These are phyloP conservation scores for Secale cereale DNA, from an alignment of 176 grass and related monocot genomes.

Conservation along the genomic window DNA sequence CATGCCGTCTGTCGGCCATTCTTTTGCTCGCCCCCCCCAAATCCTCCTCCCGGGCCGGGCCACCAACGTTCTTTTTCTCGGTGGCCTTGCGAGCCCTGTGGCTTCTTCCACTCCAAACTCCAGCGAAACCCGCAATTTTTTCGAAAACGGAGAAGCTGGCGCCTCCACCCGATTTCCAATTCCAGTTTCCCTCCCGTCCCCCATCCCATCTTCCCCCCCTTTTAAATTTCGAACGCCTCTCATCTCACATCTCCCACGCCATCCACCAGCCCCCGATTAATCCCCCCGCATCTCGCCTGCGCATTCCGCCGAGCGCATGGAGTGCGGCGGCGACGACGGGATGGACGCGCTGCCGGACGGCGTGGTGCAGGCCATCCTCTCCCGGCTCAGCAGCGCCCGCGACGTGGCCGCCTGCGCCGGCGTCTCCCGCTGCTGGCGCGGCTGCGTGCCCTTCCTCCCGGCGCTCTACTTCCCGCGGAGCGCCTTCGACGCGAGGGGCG, in stretches of 20 bases:
- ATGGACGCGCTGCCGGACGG: constrained; percentile 85
- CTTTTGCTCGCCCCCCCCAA: too few relatives aligned
- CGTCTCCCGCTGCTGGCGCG: constrained; percentile 68
- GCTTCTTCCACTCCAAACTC: not conserved
- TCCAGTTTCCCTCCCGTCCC: not conserved
- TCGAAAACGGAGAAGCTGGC: constrained; percentile 18
- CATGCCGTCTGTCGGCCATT: too few relatives aligned
- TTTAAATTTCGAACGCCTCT: constrained; percentile 27
- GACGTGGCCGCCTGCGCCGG: constrained; percentile 72
- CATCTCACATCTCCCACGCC: not conserved
- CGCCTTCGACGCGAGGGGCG: not conserved
- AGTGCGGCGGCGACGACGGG: not conserved
- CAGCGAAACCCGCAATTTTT: not conserved
- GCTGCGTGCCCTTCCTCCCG: constrained; percentile 72
- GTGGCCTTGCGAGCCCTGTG: too few relatives aligned
- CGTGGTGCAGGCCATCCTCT: constrained; percentile 75
- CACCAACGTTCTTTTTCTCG: too few relatives aligned
- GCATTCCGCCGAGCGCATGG: not conserved
- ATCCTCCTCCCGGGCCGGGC: too few relatives aligned
- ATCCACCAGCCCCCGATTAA: not conserved
- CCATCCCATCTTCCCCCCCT: not conserved
- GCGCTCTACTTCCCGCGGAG: constrained; percentile 84
- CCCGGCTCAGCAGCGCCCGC: constrained; percentile 66
- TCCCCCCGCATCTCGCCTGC: not conserved
- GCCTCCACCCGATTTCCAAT: constrained; percentile 9